phyloP scores from a whole-genome alignment of 2,329 filamentous ascomycete species.

The Phoma sp. region DNA sequence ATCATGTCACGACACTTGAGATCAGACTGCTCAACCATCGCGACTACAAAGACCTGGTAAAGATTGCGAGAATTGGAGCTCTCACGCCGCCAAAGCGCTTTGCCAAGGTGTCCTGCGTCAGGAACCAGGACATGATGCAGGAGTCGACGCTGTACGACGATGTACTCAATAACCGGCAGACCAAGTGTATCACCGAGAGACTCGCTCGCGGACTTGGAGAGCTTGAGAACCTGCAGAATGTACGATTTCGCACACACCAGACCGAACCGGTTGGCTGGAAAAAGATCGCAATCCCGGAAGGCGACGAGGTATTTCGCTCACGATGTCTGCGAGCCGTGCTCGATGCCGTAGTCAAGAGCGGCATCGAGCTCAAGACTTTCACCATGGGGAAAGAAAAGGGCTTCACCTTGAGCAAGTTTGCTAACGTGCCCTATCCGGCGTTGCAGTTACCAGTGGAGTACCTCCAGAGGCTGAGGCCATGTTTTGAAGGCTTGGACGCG shows the following conservation, averaged over 20 bases:
- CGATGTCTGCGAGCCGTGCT: constrained; percentile 34
- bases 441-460: constrained; percentile 21
- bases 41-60: constrained; percentile 30
- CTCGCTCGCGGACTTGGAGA: constrained; percentile 26
- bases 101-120: constrained; percentile 24
- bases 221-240: constrained; percentile 25
- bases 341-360: constrained; percentile 29
- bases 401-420: constrained; percentile 17
- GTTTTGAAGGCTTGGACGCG: constrained; percentile 23
- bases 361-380: constrained; percentile 30
- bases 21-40: constrained; percentile 33
- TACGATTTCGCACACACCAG: constrained; percentile 29
- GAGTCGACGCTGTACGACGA: constrained; percentile 35
- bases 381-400: constrained; percentile 26
- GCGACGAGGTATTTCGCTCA: constrained; percentile 26
- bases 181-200: constrained; percentile 28
- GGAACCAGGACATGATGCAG: constrained; percentile 23
- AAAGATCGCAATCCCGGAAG: constrained; percentile 11
- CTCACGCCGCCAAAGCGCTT: constrained; percentile 42
- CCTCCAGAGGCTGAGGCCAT: constrained; percentile 18
- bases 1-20: constrained; percentile 30
- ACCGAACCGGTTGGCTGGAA: constrained; percentile 19
- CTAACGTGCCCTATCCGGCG: constrained; percentile 23
- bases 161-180: constrained; percentile 16
- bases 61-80: constrained; percentile 32